Evolutionary conservation across 2,329 filamentous ascomycete genomes (phyloP), one percentile per base, ranked within the genome.

Genomic region (Spiromastix sp.): DNA sequence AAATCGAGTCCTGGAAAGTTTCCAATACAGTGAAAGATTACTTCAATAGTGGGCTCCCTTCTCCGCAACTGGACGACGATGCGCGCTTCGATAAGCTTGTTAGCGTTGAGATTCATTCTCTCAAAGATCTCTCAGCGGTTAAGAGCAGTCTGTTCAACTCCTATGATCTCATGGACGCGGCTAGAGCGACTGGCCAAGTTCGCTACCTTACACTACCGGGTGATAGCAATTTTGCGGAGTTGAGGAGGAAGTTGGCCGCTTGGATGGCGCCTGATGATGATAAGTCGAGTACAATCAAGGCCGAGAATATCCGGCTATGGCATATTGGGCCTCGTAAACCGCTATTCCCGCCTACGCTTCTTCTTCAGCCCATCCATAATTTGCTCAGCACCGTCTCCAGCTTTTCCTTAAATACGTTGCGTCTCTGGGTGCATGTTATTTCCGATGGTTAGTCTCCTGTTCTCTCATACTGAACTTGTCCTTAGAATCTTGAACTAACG

Each of bases 1-100:
- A 55, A 7, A 52, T 63, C 42, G 65, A 64, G 27, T 64, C 62
- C 38, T 74, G 70, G 68, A 48, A 66, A 9, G 57, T 65, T 4
- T 55, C 67, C 0, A 46, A 57, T 3, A 58, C 61, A 21, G 35
- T 61, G 27, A 55, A 56, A 32, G 47, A 55, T 43, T 70, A 60
- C 37, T 59, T 63, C 20, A 50, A 59, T 22, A 52, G 43, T 3
- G 54, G 56, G 2, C 38, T 32, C 17, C 36, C 31, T 32, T 21
- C 13, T 5, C 18, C 34, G 6, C 12, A 30, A 11, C 37, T 39
- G 10, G 29, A 41, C 11, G 36, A 41, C 18, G 29, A 38, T 8
- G 28, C 39, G 5, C 20, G 12, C n/a, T 28, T 32, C 11, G 13
- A 13, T 5, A 9, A 22, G 10, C 21, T 32, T 5, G 34, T 66